Base-by-base conservation (phyloP, 495 filamentous ascomycete species). In the Aspergillus ostianus region DNA sequence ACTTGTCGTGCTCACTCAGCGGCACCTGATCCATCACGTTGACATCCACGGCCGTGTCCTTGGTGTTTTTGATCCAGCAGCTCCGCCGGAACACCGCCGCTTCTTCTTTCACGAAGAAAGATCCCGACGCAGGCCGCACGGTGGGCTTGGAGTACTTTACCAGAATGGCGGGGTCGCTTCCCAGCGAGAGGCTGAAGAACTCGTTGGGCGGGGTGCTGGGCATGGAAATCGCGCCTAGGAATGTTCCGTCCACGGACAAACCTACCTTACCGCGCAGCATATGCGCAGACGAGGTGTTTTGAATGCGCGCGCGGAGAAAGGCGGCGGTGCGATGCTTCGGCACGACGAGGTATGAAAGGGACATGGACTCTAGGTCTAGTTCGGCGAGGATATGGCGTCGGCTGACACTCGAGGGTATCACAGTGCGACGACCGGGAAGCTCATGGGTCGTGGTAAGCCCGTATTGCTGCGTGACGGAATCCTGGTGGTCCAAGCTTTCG, bases 11-110 rank as follows among this genome's bases (percentile, higher is more conserved):
- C 66, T 89, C 81, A 29, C 78, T 84, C 3, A 89, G 77, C 4
- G 88, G 88, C 13, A 90, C 74, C 72, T 90, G 87, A 58, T 91
- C 87, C 8, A 85, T 67, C 32, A 90, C 79, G 0, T 80, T 72
- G 9, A 89, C 58, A 49, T 81, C 79, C 27, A 87, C 78, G 9
- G 71, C 61, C 0, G 72, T 59, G 20, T 64, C 62, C 57, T 82
- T 84, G 2, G 82, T 85, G 65, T 89, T 90, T 45, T 80, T 81
- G 29, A 91, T 70, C 56, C 75, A 78, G 47, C 83, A 73, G 46
- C 71, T 75, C 17, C 87, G 83, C 4, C 76, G 82, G 69, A 86
- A 90, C 17, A 82, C 67, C 6, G 78, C 73, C 41, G 77, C 80
- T 52, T 84, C 81, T 51, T 89, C 87, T 62, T 84, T 88, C 55